These are phyloP conservation scores for Solidago caesia DNA, from an alignment of 129 eudicot genomes.

Conservation along the genomic window DNA sequence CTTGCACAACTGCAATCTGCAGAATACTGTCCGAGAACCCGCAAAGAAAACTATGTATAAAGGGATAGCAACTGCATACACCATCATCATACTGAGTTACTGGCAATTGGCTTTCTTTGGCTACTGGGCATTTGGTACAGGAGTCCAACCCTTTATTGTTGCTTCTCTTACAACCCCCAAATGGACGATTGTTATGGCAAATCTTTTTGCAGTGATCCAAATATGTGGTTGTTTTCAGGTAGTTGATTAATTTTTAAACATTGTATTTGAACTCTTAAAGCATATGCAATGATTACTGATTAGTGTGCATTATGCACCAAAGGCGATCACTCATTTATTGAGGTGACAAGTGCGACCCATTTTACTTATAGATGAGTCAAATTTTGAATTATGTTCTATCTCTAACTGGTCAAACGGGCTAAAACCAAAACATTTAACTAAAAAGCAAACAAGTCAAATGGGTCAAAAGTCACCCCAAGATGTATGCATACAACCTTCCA, in stretches of 20 bases:
- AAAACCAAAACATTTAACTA: neutral
- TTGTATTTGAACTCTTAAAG: neutral
- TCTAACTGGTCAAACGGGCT: neutral
- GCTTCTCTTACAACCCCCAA: constrained; percentile 47
- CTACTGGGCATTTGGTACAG: constrained; percentile 53
- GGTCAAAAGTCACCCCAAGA: neutral
- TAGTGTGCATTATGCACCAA: neutral
- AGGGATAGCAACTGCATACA: constrained; percentile 58
- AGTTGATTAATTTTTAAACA: neutral
- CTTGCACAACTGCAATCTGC: constrained; percentile 4
- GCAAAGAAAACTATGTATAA: constrained; percentile 53
- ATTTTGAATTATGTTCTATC: neutral
- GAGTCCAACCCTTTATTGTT: constrained; percentile 50
- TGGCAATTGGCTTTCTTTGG: constrained; percentile 57
- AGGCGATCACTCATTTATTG: neutral
- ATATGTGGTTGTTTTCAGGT: constrained; percentile 63
- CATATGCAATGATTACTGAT: no score
- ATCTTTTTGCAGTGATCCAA: constrained; percentile 55
- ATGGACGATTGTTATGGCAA: constrained; percentile 57
- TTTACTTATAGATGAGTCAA: neutral
- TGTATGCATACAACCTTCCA: neutral
- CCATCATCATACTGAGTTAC: constrained; percentile 42
- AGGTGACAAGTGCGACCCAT: neutral
- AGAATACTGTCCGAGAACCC: constrained; percentile 54
- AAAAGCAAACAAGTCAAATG: neutral